Base-by-base conservation (phyloP, 768 basidiomycete genomes). In the Lactarius hengduanensis region DNA sequence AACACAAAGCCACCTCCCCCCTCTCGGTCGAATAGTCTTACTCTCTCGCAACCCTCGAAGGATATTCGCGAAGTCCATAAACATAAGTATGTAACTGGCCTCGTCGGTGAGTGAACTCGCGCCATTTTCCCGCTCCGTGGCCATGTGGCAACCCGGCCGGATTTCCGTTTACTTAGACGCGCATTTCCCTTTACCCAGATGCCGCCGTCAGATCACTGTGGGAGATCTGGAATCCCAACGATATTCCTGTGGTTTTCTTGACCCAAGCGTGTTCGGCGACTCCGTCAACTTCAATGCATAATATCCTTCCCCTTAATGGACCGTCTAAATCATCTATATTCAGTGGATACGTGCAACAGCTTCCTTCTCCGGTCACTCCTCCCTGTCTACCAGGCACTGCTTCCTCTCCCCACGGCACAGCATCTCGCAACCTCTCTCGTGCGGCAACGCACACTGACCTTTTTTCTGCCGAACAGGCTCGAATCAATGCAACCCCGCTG, bases 171-270 rank as follows among this genome's bases (percentile, higher is more conserved):
- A 15, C 62, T 65, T 64, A 71, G 56, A 34, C 58, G 53, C 55
- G 10, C 54, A 38, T 43, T 55, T 57, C 40, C 36, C 53, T 38
- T 45, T 45, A 45, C 28, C 34, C 74, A 92, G 91, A 92, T 80
- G 88, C 90, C 84, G 86, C 91, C 45, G 86, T 92, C 66, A 89
- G 86, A 72, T 87, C 85, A 4, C 76, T 93, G 62, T 86, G 83
- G 73, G 90, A 92, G 70, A 89, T 91, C 76, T 93, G 91, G 91
- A 86, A 82, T 43, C 86, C 86, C 1, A 86, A 91, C 72, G 86
- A 90, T 72, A 87, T 92, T 32, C 90, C 91, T 1, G 57, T 73
- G 30, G 81, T 83, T 18, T 91, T 86, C 74, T 74, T 71, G 79
- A 34, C 73, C 75, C 36, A 76, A 75, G 7, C 73, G 71, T 59